Conservation (phyloP, 2,329 filamentous ascomycete species). For the Lasiodiplodia sp. region DNA sequence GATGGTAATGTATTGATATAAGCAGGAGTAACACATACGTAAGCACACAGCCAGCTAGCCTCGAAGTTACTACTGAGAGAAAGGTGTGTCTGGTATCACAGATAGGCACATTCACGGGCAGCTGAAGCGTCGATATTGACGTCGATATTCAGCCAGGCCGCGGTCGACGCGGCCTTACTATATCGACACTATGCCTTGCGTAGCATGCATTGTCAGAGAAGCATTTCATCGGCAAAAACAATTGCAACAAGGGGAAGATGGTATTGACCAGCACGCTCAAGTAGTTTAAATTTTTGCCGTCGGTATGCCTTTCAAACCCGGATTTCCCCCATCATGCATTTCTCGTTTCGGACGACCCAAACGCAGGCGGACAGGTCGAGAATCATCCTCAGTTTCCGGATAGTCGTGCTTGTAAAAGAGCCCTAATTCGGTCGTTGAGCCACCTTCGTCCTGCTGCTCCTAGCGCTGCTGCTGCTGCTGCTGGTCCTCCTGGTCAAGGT, state of each 20-base stretch:
- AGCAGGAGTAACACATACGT: not conserved
- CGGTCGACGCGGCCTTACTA: not conserved
- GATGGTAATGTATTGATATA: not conserved
- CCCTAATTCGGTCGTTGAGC: not conserved
- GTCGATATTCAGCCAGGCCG: no score
- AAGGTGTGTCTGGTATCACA: no score
- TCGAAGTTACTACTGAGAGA: not conserved
- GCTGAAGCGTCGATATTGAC: not conserved
- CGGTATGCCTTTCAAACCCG: not conserved
- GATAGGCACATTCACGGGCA: not conserved
- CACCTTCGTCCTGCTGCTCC: not conserved
- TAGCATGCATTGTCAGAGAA: not conserved
- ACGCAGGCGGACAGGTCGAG: not conserved
- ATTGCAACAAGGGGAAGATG: not conserved
- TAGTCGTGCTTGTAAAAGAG: not conserved
- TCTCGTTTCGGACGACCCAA: not conserved
- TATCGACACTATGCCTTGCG: not conserved
- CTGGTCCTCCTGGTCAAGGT: not conserved
- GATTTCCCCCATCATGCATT: not conserved
- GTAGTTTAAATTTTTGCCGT: not conserved
- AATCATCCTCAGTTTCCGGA: not conserved
- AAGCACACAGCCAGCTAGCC: not conserved
- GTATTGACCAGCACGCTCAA: not conserved
- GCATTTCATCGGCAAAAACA: not conserved
- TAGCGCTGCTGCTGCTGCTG: not conserved